Conservation (phyloP, 2,329 filamentous ascomycete species). For the Podosphaera fusca region DNA sequence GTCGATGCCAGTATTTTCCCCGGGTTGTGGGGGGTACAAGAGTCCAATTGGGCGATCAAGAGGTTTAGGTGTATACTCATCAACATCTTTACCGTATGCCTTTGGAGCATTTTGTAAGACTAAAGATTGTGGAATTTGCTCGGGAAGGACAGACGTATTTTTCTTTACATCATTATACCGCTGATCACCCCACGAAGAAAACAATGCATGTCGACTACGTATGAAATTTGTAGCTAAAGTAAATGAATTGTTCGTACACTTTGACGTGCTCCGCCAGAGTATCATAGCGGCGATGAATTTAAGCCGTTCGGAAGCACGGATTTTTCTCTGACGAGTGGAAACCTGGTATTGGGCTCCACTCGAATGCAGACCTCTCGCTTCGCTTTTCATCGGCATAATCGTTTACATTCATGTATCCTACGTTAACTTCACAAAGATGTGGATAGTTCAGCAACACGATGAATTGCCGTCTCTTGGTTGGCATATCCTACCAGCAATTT, state of each 20-base stretch:
- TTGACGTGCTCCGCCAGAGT: too few species aligned
- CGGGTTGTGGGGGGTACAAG: conserved; percentile 43
- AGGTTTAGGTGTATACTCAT: conserved; percentile 33
- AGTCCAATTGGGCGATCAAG: conserved; percentile 63
- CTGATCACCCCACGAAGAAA: background rate
- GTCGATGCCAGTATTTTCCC: conserved; percentile 67
- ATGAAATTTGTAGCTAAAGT: background rate
- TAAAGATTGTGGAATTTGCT: conserved; percentile 16
- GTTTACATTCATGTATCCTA: conserved; percentile 2
- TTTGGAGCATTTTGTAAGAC: conserved; percentile 33
- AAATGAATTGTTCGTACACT: too few species aligned
- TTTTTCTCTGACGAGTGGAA: too few species aligned
- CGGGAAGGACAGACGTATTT: background rate
- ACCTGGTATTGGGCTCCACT: background rate
- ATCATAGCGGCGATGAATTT: too few species aligned
- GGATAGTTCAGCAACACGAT: conserved; percentile 5
- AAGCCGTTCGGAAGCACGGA: too few species aligned
- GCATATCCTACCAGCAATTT: background rate
- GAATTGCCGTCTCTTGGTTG: background rate
- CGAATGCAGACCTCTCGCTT: background rate
- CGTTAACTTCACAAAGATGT: conserved; percentile 32
- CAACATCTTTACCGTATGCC: conserved; percentile 31
- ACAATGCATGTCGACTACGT: background rate
- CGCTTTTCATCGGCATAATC: conserved; percentile 1
- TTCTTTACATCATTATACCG: background rate